Conservation (phyloP, 257 asterid species). For the Anisodus acutangulus region DNA sequence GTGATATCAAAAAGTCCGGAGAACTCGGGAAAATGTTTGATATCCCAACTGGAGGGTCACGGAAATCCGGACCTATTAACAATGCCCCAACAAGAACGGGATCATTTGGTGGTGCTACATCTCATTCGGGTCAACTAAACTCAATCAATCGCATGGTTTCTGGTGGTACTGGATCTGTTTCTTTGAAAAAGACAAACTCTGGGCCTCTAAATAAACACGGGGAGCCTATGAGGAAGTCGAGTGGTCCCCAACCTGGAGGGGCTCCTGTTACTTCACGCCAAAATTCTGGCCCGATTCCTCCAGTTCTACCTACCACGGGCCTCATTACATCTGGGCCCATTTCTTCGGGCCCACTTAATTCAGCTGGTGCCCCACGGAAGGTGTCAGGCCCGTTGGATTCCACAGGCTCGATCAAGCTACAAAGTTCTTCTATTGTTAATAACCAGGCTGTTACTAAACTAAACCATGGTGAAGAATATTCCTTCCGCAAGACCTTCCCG, state of each 20-base stretch:
- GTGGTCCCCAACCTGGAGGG: conserved; percentile 89
- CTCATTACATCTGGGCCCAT: conserved; percentile 88
- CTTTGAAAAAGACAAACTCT: conserved; percentile 78
- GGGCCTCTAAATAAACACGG: conserved; percentile 90
- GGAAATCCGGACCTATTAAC: conserved; percentile 83
- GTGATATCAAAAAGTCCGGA: conserved; percentile 90
- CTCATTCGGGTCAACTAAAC: conserved; percentile 65
- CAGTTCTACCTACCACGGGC: conserved; percentile 82
- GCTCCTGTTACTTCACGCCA: conserved; percentile 67
- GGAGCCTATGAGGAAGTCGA: conserved; percentile 78
- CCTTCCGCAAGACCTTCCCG: conserved; percentile 71
- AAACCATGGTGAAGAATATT: conserved; percentile 62
- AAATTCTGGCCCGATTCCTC: conserved; percentile 79
- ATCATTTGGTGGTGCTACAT: conserved; percentile 69
- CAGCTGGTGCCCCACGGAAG: conserved; percentile 79
- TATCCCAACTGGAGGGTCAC: conserved; percentile 73
- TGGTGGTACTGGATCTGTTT: conserved; percentile 61
- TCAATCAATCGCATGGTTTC: conserved; percentile 58
- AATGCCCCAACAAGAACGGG: conserved; percentile 68
- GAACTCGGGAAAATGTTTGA: conserved; percentile 96
- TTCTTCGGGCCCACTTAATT: conserved; percentile 75
- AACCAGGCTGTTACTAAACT: conserved; percentile 85
- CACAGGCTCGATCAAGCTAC: conserved; percentile 57
- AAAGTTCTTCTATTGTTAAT: conserved; percentile 53
- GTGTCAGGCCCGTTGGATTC: conserved; percentile 82